Conservation (phyloP, 164 flowering plant genomes). For the Umbilicus rupestris region DNA sequence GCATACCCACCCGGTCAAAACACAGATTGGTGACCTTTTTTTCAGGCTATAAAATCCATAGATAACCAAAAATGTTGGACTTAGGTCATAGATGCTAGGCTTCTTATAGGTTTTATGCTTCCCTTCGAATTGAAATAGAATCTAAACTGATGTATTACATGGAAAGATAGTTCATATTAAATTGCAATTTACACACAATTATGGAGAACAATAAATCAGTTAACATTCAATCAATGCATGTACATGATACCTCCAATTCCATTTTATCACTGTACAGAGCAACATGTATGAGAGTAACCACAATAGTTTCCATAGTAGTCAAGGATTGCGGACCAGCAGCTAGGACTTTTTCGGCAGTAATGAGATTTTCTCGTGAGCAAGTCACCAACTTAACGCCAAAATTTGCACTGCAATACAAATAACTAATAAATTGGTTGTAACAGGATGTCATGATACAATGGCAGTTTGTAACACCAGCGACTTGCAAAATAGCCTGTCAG, state of each 20-base stretch:
- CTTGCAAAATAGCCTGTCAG: background rate
- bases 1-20: background rate
- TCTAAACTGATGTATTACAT: background rate
- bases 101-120: background rate
- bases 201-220: background rate
- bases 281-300: conserved; percentile 71
- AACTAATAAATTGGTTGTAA: background rate
- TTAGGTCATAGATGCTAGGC: background rate
- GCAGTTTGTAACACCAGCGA: background rate
- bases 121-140: background rate
- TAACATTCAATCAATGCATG: background rate
- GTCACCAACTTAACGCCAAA: conserved; percentile 56
- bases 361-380: conserved; percentile 45
- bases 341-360: conserved; percentile 54
- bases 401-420: conserved; percentile 38
- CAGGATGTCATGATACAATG: background rate
- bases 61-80: background rate
- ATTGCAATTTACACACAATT: background rate
- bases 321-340: conserved; percentile 58
- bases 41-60: background rate
- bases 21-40: background rate
- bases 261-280: conserved; percentile 28
- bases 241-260: conserved; percentile 13
- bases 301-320: conserved; percentile 59
- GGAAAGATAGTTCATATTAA: background rate